Evolutionary conservation across 2,329 filamentous ascomycete genomes (phyloP), one percentile per base, ranked within the genome.

Genomic region (Bipolaris victoriae): DNA sequence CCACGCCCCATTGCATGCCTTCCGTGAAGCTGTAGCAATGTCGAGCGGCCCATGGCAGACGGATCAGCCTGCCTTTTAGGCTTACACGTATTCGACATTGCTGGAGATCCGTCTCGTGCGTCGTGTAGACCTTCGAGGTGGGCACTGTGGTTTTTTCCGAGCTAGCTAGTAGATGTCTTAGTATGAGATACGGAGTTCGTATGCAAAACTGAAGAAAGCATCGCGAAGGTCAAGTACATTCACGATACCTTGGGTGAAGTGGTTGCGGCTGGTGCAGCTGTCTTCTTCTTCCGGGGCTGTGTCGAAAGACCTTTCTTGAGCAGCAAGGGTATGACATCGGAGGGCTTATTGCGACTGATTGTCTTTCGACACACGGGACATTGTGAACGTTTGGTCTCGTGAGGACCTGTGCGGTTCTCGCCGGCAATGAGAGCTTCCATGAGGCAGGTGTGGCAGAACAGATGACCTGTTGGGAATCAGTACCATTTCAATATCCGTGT

Each of bases 361-460:
- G 69, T 66, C 61, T 81, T 82, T 39, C 81, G 72, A 61, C 80
- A 81, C 7, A 82, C 78, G 7, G 82, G 81, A 61, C 82, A 83
- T 49, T 79, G 77, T 0, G 75, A 76, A 20, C 74, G 73, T 43
- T 73, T 79, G 1, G 75, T 77, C 59, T 78, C 77, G 41, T 76
- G 76, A 6, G 77, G 73, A 1, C 78, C 78, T 9, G 76, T 68
- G 39, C 80, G 81, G 61, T 81, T 81, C 63, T 86, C 84, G 41
- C 81, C 81, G 24, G 81, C 82, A 37, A 83, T 83, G 16, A 88
- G 74, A n/a, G 84, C 83, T 67, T 86, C 83, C 49, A 84, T 81
- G 40, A 88, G 82, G 64, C 86, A 88, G 35, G 82, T 82, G 64
- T 88, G 85, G 69, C 86, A 88, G 72, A 88, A 88, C 22, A 88